Conservation (phyloP, 1,284 basidiomycete genomes). For the Vanrija sp. region DNA sequence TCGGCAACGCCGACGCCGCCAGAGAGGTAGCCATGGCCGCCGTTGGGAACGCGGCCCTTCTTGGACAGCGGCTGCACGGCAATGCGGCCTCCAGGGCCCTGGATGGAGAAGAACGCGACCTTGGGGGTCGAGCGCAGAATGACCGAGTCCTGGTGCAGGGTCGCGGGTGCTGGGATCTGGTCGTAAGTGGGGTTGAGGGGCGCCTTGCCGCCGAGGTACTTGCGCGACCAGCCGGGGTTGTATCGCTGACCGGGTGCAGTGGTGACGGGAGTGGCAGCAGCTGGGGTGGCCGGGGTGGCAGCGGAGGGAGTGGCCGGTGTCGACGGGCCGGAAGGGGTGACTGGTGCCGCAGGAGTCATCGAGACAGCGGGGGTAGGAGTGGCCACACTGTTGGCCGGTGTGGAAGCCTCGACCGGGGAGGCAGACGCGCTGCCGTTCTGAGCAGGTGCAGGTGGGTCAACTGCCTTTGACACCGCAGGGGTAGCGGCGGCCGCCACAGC, state of each 20-base stretch:
- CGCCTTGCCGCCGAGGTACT: conserved; percentile 49
- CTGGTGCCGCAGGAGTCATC: no score
- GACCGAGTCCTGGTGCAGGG: conserved; percentile 46
- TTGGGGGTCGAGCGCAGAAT: conserved; percentile 39
- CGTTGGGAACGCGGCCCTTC: conserved; percentile 47
- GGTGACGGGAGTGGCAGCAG: not conserved
- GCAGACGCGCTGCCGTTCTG: not conserved
- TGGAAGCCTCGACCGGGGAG: not conserved
- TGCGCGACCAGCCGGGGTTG: conserved; percentile 49
- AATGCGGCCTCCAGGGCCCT: conserved; percentile 51
- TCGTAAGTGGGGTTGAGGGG: conserved; percentile 51
- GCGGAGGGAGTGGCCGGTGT: not conserved
- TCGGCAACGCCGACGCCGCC: conserved; percentile 47
- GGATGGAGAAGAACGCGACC: conserved; percentile 49
- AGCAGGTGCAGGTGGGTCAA: no score
- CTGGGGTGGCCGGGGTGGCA: not conserved
- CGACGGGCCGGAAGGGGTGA: no score
- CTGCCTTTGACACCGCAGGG: no score
- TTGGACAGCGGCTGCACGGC: conserved; percentile 44
- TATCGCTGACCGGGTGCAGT: conserved; percentile 12
- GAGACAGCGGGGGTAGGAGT: no score
- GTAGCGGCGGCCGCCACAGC: no score
- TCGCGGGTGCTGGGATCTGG: conserved; percentile 45
- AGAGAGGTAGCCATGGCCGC: conserved; percentile 41
- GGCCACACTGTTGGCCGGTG: no score